These are phyloP conservation scores for Salvia splendens DNA, from an alignment of 257 asterid species.

Conservation along the genomic window DNA sequence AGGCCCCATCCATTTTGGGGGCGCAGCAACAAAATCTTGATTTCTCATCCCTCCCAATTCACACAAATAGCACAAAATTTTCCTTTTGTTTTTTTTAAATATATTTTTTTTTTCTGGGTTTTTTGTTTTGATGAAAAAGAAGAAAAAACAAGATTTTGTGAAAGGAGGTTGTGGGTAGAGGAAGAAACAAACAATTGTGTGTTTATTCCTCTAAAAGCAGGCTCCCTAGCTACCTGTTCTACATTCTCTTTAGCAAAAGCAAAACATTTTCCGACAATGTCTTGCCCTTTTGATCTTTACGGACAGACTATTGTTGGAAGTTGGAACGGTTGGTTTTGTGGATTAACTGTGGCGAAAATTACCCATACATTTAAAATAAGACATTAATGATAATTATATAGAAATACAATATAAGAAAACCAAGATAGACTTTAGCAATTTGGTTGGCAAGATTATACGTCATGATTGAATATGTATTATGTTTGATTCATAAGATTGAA, in stretches of 20 bases:
- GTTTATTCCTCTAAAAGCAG: slow-evolving; percentile 31
- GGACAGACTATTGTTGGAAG: slow-evolving; percentile 31
- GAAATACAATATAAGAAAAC: no score
- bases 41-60: slow-evolving; percentile 43
- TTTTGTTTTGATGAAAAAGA: neutral
- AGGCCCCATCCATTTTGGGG: slow-evolving; percentile 48
- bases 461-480: no score
- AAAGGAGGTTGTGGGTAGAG: slow-evolving; percentile 39
- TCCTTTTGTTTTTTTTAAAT: neutral
- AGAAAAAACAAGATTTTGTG: slow-evolving; percentile 29
- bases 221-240: slow-evolving; percentile 34
- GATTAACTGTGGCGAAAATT: neutral
- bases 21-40: slow-evolving; percentile 46
- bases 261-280: slow-evolving; percentile 16
- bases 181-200: slow-evolving; percentile 34
- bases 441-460: no score
- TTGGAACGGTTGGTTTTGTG: slow-evolving; percentile 34
- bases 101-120: slow-evolving; percentile 11
- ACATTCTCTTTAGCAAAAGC: slow-evolving; percentile 33
- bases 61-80: neutral
- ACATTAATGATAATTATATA: no score
- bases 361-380: no score
- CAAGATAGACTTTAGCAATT: no score
- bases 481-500: no score
- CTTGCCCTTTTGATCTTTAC: neutral